Conservation (phyloP, 768 basidiomycete species). For the Collybia nuda region DNA sequence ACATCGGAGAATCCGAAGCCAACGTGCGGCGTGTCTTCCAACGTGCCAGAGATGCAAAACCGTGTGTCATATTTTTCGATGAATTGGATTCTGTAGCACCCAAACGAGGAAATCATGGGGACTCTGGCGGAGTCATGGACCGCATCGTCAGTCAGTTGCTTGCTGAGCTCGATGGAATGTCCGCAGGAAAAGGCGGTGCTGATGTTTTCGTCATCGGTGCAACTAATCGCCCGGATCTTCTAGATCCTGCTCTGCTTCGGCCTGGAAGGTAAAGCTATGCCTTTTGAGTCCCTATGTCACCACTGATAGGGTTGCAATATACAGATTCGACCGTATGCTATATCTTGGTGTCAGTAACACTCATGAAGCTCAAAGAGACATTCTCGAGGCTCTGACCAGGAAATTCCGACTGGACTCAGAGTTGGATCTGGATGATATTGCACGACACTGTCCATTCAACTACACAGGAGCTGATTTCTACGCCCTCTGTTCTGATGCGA, state of each 20-base stretch:
- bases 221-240: slow-evolving; percentile 89
- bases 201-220: slow-evolving; percentile 95
- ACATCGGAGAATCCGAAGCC: slow-evolving; percentile 97
- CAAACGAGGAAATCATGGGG: slow-evolving; percentile 91
- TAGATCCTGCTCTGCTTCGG: slow-evolving; percentile 86
- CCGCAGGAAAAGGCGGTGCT: slow-evolving; percentile 52
- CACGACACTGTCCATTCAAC: slow-evolving; percentile 82
- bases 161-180: slow-evolving; percentile 93
- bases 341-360: slow-evolving; percentile 92
- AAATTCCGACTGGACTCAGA: slow-evolving; percentile 82
- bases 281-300: background rate
- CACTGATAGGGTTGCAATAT: background rate
- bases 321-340: slow-evolving; percentile 93
- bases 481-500: slow-evolving; percentile 94
- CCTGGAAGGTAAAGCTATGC: slow-evolving; percentile 70
- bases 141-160: slow-evolving; percentile 93
- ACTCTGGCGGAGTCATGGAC: slow-evolving; percentile 98
- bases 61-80: slow-evolving; percentile 97
- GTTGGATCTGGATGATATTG: slow-evolving; percentile 62
- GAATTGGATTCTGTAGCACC: slow-evolving; percentile 95
- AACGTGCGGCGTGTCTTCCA: slow-evolving; percentile 94
- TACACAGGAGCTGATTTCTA: slow-evolving; percentile 99
- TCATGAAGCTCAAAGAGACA: slow-evolving; percentile 81
- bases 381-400: slow-evolving; percentile 86
- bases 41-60: slow-evolving; percentile 85